Evolutionary conservation across 2,329 filamentous ascomycete species (phyloP).

Genomic region (Colletotrichum noveboracense): DNA sequence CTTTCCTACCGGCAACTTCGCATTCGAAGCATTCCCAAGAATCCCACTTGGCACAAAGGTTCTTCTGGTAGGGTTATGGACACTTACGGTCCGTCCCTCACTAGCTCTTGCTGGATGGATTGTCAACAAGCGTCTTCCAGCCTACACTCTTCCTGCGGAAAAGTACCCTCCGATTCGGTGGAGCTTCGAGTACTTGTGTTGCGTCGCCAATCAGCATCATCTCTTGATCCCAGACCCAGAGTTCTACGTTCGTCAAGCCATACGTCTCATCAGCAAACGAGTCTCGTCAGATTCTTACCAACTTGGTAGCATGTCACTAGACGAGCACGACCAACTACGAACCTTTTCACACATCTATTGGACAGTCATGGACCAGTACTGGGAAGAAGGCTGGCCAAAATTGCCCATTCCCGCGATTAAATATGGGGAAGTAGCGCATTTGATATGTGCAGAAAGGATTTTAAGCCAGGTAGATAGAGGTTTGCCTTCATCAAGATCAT

Average conservation of each 20-base stretch:
- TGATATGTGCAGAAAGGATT: rapidly evolving
- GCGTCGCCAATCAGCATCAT: not conserved
- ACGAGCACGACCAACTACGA: not conserved
- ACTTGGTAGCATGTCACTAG: rapidly evolving
- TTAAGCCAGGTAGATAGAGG: rapidly evolving
- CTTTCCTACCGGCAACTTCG: not conserved
- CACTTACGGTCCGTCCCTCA: rapidly evolving
- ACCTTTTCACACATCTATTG: rapidly evolving
- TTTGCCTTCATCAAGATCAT: rapidly evolving
- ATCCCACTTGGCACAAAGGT: rapidly evolving
- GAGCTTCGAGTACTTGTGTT: not conserved
- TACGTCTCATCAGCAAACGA: rapidly evolving
- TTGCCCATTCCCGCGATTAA: not conserved
- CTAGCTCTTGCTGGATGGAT: not conserved
- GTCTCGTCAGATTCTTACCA: not conserved
- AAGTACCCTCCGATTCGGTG: not conserved
- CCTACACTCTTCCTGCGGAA: not conserved
- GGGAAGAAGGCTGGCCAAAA: rapidly evolving
- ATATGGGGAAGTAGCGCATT: not conserved
- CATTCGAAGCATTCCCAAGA: not conserved
- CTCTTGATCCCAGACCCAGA: rapidly evolving
- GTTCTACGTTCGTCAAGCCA: not conserved
- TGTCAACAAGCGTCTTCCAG: not conserved
- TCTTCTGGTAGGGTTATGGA: rapidly evolving
- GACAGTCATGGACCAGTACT: not conserved